Percentiles rank a stretch among this genome's conserved stretches.
Conservation (phyloP, 2,329 filamentous ascomycete species). For the Verticillium dahliae region DNA sequence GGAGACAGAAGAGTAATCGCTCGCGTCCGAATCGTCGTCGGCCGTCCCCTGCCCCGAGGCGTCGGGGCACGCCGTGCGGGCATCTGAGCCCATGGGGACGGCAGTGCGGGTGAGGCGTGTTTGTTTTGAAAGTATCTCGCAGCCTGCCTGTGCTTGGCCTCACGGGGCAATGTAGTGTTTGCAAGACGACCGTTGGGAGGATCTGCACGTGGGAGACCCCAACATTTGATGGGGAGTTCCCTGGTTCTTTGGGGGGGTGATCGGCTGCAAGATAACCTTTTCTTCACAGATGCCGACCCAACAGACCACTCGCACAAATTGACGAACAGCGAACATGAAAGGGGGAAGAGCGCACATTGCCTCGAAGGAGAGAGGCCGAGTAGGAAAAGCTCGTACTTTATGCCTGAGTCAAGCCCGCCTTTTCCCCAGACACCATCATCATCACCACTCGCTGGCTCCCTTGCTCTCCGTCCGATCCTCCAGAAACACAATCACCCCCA, state of each 20-base stretch:
- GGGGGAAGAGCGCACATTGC: background rate
- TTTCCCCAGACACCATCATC: background rate
- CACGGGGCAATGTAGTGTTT: background rate
- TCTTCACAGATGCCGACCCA: background rate
- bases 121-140: background rate
- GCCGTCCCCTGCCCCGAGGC: conserved; percentile 1
- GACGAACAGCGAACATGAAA: background rate
- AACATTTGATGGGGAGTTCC: background rate
- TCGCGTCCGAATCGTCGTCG: conserved; percentile 6
- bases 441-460: background rate
- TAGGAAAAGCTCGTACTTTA: background rate
- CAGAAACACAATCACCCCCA: background rate
- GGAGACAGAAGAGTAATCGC: conserved; percentile 24
- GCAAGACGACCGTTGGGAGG: background rate
- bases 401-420: background rate
- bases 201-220: background rate
- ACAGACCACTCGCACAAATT: background rate
- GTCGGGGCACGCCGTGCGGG: conserved; percentile 1
- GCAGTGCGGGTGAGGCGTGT: background rate
- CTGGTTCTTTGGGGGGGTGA: background rate
- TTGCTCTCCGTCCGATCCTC: background rate
- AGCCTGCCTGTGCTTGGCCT: background rate
- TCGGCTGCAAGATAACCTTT: background rate
- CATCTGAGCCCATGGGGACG: background rate
- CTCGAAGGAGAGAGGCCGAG: background rate